Base-by-base conservation (phyloP, 371 early-diverging fungal species). In the Rhizopus stolonifer region DNA sequence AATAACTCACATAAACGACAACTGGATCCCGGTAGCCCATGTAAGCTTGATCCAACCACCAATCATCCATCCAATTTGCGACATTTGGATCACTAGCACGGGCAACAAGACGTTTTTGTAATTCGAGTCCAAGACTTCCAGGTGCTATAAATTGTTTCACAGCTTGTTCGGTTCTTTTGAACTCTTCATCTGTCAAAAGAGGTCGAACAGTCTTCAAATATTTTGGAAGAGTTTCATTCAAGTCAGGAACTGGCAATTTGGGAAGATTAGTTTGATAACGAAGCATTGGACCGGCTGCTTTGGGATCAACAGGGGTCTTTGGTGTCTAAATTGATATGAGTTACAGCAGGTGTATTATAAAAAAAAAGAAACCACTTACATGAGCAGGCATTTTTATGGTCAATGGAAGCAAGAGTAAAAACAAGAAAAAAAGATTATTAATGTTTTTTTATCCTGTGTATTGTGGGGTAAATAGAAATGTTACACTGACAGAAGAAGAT, bases 1-100 rank as follows among this genome's bases (percentile, higher is more conserved):
- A 94, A 72, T 91, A 95, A 59, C 81, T 84, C 40, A 92, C 93
- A 67, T 89, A 86, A 54, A 93, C 79, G 21, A 94, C 92, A 21
- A 95, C 88, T 9, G 98, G 94, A 56, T 97, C 99, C 56, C 99
- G 87, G 79, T 95, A 97, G 13, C 86, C 90, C 80, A 94, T 86
- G 71, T 97, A 97, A 49, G 92, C 91, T 48, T 84, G 75, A 50
- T 93, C 92, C 66, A 89, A 87, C 98, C 98, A 81, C 96, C 96
- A 96, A 56, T 94, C 93, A 66, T 90, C 91, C 60, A 98, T 80
- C 98, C 95, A 93, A 80, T 91, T 91, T 49, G 78, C 80, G 29
- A 82, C 69, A 31, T 69, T 77, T 52, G 86, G 85, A 54, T 83
- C 72, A 47, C 79, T 73, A 46, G 84, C 84, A 60, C 75, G 82